Base-by-base conservation (phyloP, 169 alveolate species). In the Eimeria maxima region DNA sequence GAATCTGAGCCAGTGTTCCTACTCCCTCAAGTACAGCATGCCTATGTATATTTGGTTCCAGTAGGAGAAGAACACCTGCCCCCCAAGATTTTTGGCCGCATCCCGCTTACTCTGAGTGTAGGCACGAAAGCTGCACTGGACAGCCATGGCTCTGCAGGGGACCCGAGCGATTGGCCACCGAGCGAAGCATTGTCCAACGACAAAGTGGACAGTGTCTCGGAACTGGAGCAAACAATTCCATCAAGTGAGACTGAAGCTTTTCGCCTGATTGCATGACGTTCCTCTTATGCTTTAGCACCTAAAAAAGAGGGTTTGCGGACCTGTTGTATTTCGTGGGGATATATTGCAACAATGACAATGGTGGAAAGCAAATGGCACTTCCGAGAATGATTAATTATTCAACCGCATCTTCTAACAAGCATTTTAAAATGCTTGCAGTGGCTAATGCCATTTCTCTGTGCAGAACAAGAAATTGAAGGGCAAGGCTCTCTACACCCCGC, bases 21-120 rank as follows among this genome's bases (percentile, higher is more conserved):
- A n/a, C 95, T 90, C 53, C 95, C 95, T n/a, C 76, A 74, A 67
- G 90, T 90, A 47, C 90, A 90, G 81, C 83, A 63, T 47, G 95
- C 76, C 63, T 90, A 90, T n/a, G 87, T 73, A 63, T 90, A 90
- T 73, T 20, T 90, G 45, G 90, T 90, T 10, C 57, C 90, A 20
- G 95, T 55, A 27, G 95, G 95, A 53, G 90, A 90, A 53, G 95
- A 90, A 27, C 78, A 71, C 5, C 55, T 29, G 69, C 95, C 95
- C 38, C 95, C 95, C 4, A 69, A 84, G 45, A 47, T 90, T 60
- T 90, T 90, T 74, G 88, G 83, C 6, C 95, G 95, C 63, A 47
- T 90, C 20, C 95, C 95, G 3, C 95, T 90, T 22, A 44, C 95
- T 42, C 86, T 90, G 55, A 44, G 47, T 11, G 53, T 22, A 42